A percentile compares a stretch with the other conserved stretches of the same genome.
Conservation (phyloP, 352 stramenopile genomes). For the Phytopythium delawarense region DNA sequence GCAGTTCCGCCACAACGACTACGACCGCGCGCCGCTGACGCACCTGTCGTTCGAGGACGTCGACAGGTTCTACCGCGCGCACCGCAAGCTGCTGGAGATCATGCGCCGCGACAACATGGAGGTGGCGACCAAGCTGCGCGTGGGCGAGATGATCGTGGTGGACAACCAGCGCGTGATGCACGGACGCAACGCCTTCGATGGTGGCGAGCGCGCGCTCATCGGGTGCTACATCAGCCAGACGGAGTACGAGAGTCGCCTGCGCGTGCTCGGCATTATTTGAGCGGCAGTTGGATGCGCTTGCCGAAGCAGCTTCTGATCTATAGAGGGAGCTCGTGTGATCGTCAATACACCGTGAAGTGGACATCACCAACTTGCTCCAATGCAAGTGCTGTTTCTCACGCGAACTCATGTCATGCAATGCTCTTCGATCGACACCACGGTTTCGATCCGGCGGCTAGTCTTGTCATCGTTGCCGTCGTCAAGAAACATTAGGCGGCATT, state of each 20-base stretch:
- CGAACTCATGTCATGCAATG: too few species aligned
- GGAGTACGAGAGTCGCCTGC: constrained; percentile 84
- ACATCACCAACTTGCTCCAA: too few species aligned
- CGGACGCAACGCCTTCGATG: constrained; percentile 72
- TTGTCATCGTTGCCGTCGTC: too few species aligned
- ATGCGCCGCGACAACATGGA: constrained; percentile 63
- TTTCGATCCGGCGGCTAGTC: too few species aligned
- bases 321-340: neutral
- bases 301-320: neutral
- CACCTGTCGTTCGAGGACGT: constrained; percentile 75
- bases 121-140: constrained; percentile 53
- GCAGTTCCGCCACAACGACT: constrained; percentile 88
- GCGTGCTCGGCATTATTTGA: constrained; percentile 79
- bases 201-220: constrained; percentile 73
- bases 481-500: too few species aligned
- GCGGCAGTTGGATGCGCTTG: neutral
- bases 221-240: constrained; percentile 87
- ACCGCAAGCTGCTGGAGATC: constrained; percentile 62
- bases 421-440: too few species aligned
- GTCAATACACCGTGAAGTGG: neutral
- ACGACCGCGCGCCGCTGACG: constrained; percentile 79
- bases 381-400: too few species aligned
- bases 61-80: constrained; percentile 65
- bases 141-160: constrained; percentile 82
- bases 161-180: constrained; percentile 89